Conservation (phyloP, 495 filamentous ascomycete species). For the Talaromyces adpressus region DNA sequence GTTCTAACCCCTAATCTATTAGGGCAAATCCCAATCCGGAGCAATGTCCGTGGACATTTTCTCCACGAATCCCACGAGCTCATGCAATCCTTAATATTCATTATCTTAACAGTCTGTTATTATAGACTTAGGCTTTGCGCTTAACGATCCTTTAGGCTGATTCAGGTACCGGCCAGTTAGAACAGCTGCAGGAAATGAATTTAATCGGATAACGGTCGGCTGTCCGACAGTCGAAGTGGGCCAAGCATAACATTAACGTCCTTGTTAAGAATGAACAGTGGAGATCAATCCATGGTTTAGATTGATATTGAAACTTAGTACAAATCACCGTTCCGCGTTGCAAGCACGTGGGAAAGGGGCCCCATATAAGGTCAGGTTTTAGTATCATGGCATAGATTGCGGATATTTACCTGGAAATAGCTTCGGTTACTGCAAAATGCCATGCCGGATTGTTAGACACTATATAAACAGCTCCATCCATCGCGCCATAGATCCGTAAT, state of each 20-base stretch:
- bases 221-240: too few species aligned
- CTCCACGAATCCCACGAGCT: neutral
- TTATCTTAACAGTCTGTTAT: neutral
- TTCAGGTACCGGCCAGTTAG: neutral
- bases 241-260: too few species aligned
- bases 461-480: neutral
- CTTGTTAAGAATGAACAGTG: neutral
- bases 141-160: neutral
- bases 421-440: neutral
- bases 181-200: neutral
- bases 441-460: neutral
- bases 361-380: neutral
- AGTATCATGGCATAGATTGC: neutral
- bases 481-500: neutral
- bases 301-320: neutral
- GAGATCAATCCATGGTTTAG: neutral
- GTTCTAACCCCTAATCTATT: neutral
- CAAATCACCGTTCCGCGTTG: neutral
- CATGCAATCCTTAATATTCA: neutral
- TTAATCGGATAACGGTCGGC: neutral
- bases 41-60: neutral
- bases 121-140: neutral
- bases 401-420: neutral
- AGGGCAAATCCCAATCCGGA: neutral
- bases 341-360: neutral